Base-by-base conservation (phyloP, 1,284 basidiomycete species). In the Rhodotorula sp. region DNA sequence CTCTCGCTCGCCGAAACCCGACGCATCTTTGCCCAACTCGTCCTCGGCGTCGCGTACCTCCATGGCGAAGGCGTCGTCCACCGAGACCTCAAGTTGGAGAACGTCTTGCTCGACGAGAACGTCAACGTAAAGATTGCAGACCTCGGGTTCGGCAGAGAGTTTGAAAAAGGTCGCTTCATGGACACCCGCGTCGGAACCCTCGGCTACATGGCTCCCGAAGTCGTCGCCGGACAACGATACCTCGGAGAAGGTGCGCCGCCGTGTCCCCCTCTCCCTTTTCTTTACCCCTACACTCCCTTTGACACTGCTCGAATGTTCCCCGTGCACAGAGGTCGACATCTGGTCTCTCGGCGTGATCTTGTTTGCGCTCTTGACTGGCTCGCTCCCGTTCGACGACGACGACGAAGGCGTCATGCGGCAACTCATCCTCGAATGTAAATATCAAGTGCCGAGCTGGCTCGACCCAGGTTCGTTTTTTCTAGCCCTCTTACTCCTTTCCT, bases 161-260 rank as follows among this genome's bases (percentile, higher is more conserved):
- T 90, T 80, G 91, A 96, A 71, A 86, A 86, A 54, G 90, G 92
- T 2, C 82, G 84, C 29, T 83, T 93, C 54, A 87, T 99, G 85
- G 94, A 97, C 76, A 99, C 95, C 0, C 95, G 91, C 79, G 99
- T 96, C 79, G 95, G 96, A 10, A 99, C 96, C 2, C 95, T 95
- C 1, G 94, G 92, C 49, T 88, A 99, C 80, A 95, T 94, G 1
- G 88, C 93, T 20, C 95, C 95, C 2, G 95, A 99, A 82, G 97
- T 99, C 88, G 83, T 99, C 14, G 85, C 89, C 73, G 91, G 91
- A 7, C 87, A 88, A 80, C 93, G 89, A 80, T 99, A 99, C 79
- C 86, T 89, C 33, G 96, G 96, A 10, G 88, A 90, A 80, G 91
- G 91, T 89, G 69, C 70, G 86, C 24, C 22, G 29, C 6, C 8